Conservation (phyloP, 2,329 filamentous ascomycete species). For the Penicillium decumbens region DNA sequence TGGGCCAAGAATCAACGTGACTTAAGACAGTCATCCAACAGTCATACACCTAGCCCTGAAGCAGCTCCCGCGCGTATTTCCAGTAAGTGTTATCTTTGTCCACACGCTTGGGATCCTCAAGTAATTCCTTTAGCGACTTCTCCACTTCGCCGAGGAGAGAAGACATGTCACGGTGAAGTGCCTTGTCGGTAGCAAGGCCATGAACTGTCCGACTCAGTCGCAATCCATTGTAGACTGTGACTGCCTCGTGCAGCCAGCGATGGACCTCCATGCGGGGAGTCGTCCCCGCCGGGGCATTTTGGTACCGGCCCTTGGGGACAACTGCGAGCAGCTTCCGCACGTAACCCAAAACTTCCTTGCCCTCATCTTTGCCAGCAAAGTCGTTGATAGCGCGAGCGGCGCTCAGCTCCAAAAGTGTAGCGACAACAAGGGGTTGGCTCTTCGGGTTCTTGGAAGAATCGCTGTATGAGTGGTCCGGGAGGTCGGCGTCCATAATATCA, state of each 20-base stretch:
- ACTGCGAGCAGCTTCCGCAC: conserved; percentile 35
- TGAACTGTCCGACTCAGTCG: conserved; percentile 36
- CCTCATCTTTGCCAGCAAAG: conserved; percentile 37
- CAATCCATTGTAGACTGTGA: conserved; percentile 43
- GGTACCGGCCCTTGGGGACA: conserved; percentile 28
- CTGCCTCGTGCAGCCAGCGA: conserved; percentile 27
- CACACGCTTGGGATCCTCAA: background rate
- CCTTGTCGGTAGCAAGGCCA: conserved; percentile 24
- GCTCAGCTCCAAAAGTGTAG: conserved; percentile 44
- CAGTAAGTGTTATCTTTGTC: background rate
- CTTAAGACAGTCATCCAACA: background rate
- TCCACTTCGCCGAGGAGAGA: conserved; percentile 44
- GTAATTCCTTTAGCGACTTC: conserved; percentile 15
- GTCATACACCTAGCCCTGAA: background rate
- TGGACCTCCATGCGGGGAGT: conserved; percentile 12
- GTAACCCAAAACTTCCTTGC: conserved; percentile 39
- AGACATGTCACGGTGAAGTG: conserved; percentile 24
- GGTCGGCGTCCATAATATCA: conserved; percentile 32
- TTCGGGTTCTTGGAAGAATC: conserved; percentile 33
- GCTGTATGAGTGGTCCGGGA: conserved; percentile 28
- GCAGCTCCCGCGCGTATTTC: background rate
- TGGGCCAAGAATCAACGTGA: background rate
- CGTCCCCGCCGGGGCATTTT: conserved; percentile 8
- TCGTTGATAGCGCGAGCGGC: conserved; percentile 41
- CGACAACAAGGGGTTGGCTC: conserved; percentile 40